Percentiles rank a stretch among this genome's conserved stretches.
Conservation (phyloP, 73 alveolate species). For the Symbiodinium natans region DNA sequence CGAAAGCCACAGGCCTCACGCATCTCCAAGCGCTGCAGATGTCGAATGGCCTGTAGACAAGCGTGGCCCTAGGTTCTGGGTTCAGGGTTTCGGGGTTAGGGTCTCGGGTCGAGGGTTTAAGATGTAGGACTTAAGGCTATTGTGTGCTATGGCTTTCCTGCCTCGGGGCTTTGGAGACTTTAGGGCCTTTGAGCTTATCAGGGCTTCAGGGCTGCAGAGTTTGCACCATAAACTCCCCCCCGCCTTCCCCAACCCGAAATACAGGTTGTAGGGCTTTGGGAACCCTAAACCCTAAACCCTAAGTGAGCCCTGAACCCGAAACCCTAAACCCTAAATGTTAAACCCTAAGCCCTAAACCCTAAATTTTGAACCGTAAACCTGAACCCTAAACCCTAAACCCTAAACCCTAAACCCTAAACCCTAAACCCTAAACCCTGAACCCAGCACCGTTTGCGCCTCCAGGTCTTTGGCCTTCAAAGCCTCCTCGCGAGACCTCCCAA, state of each 20-base stretch:
- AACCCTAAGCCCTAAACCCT: neutral
- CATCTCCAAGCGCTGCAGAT: slow-evolving; percentile 73
- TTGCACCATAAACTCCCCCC: too few relatives aligned
- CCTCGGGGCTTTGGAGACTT: too few relatives aligned
- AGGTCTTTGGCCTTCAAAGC: neutral
- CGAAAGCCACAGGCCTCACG: slow-evolving; percentile 6
- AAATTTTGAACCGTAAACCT: too few relatives aligned
- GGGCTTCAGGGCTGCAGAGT: too few relatives aligned
- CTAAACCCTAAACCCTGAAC: neutral
- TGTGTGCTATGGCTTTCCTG: too few relatives aligned
- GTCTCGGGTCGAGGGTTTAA: too few relatives aligned
- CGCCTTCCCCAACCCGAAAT: too few relatives aligned
- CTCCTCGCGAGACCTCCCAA: neutral
- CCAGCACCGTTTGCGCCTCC: neutral
- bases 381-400: neutral
- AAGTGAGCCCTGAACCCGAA: neutral
- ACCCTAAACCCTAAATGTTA: neutral
- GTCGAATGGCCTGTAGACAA: slow-evolving; percentile 36
- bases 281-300: too few relatives aligned
- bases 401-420: neutral
- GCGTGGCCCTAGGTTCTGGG: too few relatives aligned
- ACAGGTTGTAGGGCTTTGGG: too few relatives aligned
- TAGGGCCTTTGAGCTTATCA: too few relatives aligned
- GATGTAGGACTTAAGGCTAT: too few relatives aligned
- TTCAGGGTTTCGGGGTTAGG: neutral